Base-by-base conservation (phyloP, 768 basidiomycete genomes). In the Mycena amicta region DNA sequence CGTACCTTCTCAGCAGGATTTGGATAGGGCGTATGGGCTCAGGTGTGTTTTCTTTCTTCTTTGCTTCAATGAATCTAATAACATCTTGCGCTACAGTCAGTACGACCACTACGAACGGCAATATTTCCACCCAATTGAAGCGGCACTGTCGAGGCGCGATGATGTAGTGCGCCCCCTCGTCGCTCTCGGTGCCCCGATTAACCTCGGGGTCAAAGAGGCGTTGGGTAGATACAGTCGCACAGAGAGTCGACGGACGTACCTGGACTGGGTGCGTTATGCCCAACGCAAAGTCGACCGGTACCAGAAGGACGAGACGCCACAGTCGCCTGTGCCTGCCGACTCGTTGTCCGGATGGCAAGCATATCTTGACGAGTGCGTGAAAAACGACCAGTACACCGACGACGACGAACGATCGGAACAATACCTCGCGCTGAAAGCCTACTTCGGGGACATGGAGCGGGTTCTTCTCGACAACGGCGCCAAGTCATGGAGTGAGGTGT, bases 401-500 rank as follows among this genome's bases (percentile, higher is more conserved):
- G n/a, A n/a, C n/a, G n/a, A n/a, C n/a, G n/a, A n/a, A n/a, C n/a
- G n/a, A n/a, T n/a, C n/a, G n/a, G n/a, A n/a, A n/a, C n/a, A n/a
- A n/a, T n/a, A n/a, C n/a, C n/a, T n/a, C n/a, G n/a, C n/a, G n/a
- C n/a, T n/a, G n/a, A 70, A 60, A 59, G 69, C 56, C 11, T 77
- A 74, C 60, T 68, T 76, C n/a, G 28, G 64, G 6, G 76, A 77
- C 46, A 64, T 76, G 8, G 69, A 77, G 56, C 61, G 56, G 18
- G 41, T 73, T 2, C 72, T 80, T 15, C 55, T 64, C 6, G 67
- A 71, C 8, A 66, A 69, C 39, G 72, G 71, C 1, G 80, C 80
- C n/a, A 80, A 80, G 60, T 67, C 74, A 1, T 81, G 79, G 77
- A 67, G 67, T 5, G 79, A 78, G 29, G 51, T 79, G 20, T 74